Evolutionary conservation across 768 basidiomycete genomes (phyloP).

Genomic region (Exsudoporus frostii): DNA sequence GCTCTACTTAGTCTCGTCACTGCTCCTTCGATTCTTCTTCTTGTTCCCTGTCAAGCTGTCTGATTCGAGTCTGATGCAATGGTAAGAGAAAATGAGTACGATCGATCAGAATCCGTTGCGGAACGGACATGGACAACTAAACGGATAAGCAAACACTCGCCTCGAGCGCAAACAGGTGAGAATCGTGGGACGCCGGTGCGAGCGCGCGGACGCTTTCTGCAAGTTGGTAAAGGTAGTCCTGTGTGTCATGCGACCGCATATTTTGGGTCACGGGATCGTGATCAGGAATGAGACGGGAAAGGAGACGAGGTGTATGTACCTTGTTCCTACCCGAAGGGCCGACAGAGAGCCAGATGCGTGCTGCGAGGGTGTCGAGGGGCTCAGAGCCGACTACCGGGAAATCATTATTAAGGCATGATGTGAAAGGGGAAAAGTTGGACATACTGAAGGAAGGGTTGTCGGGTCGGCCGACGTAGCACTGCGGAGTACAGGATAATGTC

Average conservation of each 20-base stretch:
- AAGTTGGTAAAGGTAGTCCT: constrained; percentile 89
- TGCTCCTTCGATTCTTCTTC: neutral
- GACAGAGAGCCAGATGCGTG: constrained; percentile 65
- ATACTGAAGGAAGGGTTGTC: constrained; percentile 88
- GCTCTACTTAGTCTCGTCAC: neutral
- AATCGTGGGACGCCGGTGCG: constrained; percentile 70
- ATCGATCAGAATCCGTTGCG: neutral
- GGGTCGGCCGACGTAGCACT: constrained; percentile 86
- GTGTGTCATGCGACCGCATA: neutral
- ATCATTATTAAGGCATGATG: neutral
- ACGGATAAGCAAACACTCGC: constrained; percentile 34
- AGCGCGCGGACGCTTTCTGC: constrained; percentile 70
- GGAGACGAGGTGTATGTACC: constrained; percentile 35
- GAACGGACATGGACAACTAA: neutral
- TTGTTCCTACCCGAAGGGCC: constrained; percentile 93
- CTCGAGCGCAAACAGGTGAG: constrained; percentile 76
- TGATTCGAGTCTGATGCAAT: constrained; percentile 9
- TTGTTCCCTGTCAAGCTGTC: constrained; percentile 6
- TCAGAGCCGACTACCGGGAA: constrained; percentile 70
- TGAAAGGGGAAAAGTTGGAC: constrained; percentile 12
- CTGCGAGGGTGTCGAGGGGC: constrained; percentile 63
- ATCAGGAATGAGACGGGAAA: neutral
- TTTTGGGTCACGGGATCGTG: neutral
- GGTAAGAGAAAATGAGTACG: neutral
- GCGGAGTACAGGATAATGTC: neutral